Evolutionary conservation across 208 protist species (phyloP).

Genomic region (Jaenimonas drosophilae): DNA sequence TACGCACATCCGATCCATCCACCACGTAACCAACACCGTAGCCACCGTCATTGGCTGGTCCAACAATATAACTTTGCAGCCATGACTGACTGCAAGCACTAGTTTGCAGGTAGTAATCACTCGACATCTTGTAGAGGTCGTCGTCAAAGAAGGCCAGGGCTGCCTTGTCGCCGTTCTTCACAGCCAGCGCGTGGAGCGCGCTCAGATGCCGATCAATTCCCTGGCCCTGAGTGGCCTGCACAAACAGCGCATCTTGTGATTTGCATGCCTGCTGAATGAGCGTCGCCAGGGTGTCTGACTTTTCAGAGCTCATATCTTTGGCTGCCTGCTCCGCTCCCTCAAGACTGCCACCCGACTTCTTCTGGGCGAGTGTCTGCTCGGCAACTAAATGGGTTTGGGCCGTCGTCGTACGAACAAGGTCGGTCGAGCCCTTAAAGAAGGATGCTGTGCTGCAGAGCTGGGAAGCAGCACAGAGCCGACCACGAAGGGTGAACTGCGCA

Average conservation of each 20-base stretch:
- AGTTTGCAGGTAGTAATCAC: slow-evolving; percentile 43
- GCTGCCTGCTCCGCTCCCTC: slow-evolving; percentile 59
- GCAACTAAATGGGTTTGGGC: slow-evolving; percentile 47
- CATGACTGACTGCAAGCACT: slow-evolving; percentile 61
- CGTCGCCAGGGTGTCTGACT: slow-evolving; percentile 17
- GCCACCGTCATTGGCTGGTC: slow-evolving; percentile 73
- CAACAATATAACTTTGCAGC: slow-evolving; percentile 76
- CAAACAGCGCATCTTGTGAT: slow-evolving; percentile 33
- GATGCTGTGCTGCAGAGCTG: slow-evolving; percentile 41
- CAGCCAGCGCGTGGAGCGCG: slow-evolving; percentile 69
- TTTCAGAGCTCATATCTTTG: slow-evolving; percentile 37
- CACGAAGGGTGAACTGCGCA: slow-evolving; percentile 65
- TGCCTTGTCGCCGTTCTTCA: slow-evolving; percentile 42
- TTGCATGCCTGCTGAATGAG: slow-evolving; percentile 25
- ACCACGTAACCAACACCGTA: slow-evolving; percentile 92
- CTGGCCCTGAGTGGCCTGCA: slow-evolving; percentile 48
- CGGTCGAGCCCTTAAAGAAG: slow-evolving; percentile 83
- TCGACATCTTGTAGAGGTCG: slow-evolving; percentile 37
- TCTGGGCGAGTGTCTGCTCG: slow-evolving; percentile 19
- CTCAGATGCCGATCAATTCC: slow-evolving; percentile 88
- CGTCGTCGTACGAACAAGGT: slow-evolving; percentile 65
- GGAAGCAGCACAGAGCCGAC: slow-evolving; percentile 55
- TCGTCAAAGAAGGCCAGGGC: slow-evolving; percentile 80
- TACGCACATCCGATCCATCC: slow-evolving; percentile 66
- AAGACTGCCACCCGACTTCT: slow-evolving; percentile 16